Conservation (phyloP, 2,329 filamentous ascomycete species). For the Aspergillus sp. region DNA sequence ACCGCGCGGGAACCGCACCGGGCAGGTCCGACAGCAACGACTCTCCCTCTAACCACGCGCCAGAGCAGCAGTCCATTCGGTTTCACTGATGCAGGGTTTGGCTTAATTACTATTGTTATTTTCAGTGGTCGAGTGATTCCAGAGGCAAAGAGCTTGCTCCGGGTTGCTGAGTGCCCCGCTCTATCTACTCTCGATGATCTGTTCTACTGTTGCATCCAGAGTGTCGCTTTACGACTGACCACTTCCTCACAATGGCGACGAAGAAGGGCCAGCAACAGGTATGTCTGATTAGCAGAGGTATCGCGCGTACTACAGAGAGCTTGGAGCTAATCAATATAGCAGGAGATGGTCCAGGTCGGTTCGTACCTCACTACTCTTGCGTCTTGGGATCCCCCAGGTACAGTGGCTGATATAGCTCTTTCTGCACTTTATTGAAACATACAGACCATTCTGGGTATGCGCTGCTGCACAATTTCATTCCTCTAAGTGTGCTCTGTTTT, state of each 20-base stretch:
- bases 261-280: constrained; percentile 64
- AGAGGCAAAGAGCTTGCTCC: not conserved
- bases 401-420: constrained; percentile 16
- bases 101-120: too few species aligned
- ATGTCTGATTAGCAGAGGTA: constrained; percentile 23
- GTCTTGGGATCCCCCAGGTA: constrained; percentile 4
- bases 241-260: constrained; percentile 25
- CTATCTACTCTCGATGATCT: constrained; percentile 6
- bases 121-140: too few species aligned
- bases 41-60: too few species aligned
- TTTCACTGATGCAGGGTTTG: not conserved
- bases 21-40: not conserved
- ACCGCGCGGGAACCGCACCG: constrained; percentile 1
- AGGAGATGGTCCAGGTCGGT: constrained; percentile 99
- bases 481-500: not conserved
- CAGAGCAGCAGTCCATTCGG: not conserved
- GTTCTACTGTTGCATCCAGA: constrained; percentile 3
- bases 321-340: constrained; percentile 8
- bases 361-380: constrained; percentile 42
- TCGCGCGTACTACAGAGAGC: not conserved
- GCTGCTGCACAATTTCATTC: not conserved
- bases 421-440: not conserved
- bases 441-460: constrained; percentile 35
- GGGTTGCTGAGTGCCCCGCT: not conserved
- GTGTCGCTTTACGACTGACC: constrained; percentile 10